Evolutionary conservation across 148 eudicot genomes (phyloP), one percentile per base, ranked within the genome.

Genomic region (Nyssa sinensis): DNA sequence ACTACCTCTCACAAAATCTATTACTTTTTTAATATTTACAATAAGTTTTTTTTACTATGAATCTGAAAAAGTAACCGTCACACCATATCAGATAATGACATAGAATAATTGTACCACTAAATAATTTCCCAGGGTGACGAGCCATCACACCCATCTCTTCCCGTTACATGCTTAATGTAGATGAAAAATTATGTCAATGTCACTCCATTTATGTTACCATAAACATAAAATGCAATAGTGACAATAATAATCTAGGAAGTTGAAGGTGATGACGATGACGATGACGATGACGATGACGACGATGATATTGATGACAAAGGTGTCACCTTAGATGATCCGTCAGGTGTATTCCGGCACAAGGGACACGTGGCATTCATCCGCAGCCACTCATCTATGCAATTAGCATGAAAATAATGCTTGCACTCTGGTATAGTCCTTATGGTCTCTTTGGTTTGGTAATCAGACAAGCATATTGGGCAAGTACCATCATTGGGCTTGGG

Each of bases 301-400:
- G 70, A 29, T 1, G 79, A 60, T 51, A 32, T 0, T 1, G 73
- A 76, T 3, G 80, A 72, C 31, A 27, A 30, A n/a, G 84, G 69
- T 6, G 75, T 70, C 0, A 27, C 53, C 6, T 39, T 21, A 0
- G 73, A 76, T 23, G 86, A 81, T 29, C 69, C 75, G 2, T 71
- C 75, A 0, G 95, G 97, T 3, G 92, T 76, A 13, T 89, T 90
- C 70, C 98, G 73, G 62, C 98, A 94, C 23, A 94, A 76, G 12
- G 98, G 98, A 66, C 98, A 94, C 0, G 89, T 85, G 4, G 88
- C 86, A 35, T 92, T 87, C 82, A 92, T 41, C 62, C 79, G 76
- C 2, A 94, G 90, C 98, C 98, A 94, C 79, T 90, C 97, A 64
- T 94, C 96, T 7, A 94, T 79, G 66, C 98, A 94, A 9, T 75